Evolutionary conservation across 2,329 filamentous ascomycete species (phyloP), one percentile per base, ranked within the genome.

Genomic region (Graphiopsis chlorocephala): DNA sequence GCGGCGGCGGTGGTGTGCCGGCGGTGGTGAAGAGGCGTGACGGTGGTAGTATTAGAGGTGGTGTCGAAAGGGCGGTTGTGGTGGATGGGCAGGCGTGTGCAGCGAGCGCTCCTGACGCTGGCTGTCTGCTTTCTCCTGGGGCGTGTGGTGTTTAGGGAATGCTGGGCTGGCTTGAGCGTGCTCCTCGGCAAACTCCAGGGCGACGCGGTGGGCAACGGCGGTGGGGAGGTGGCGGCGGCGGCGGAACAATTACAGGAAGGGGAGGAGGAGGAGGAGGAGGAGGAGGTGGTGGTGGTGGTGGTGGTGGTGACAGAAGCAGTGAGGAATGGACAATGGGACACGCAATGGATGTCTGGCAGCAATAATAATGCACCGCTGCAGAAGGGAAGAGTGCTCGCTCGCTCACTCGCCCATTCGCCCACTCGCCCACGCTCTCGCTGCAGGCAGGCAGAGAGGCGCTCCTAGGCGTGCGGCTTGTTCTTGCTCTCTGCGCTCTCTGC

Each of bases 161-260:
- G 60, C 60, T 62, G 60, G 60, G 47, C 47, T 42, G 58, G 26
- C 26, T 29, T 59, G 56, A 38, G 29, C 50, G 60, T 63, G 61
- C 52, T 63, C 28, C 50, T 64, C 55, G 61, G 61, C 52, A 57
- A 52, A 26, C 38, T 53, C 55, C 61, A 64, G 55, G 61, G 52
- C 52, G 61, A 55, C 52, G 42, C 26, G 48, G 23, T 38, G 26
- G 29, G 53, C 50, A 64, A 58, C 55, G 38, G 48, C 48, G 60
- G 31, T 10, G 38, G 15, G n/a, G 23, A 31, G 47, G 33, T 2
- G 45, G 15, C 3, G 31, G 33, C 2, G 31, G 48, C 5, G 48
- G 23, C 10, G 59, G 47, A 15, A 26, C 25, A 23, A 26, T 31
- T 31, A 33, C 17, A 25, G 38, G 4, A 28, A 35, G 38, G 23